These are phyloP conservation scores for Pythium brassicae DNA, from an alignment of 352 stramenopile genomes.

Conservation along the genomic window DNA sequence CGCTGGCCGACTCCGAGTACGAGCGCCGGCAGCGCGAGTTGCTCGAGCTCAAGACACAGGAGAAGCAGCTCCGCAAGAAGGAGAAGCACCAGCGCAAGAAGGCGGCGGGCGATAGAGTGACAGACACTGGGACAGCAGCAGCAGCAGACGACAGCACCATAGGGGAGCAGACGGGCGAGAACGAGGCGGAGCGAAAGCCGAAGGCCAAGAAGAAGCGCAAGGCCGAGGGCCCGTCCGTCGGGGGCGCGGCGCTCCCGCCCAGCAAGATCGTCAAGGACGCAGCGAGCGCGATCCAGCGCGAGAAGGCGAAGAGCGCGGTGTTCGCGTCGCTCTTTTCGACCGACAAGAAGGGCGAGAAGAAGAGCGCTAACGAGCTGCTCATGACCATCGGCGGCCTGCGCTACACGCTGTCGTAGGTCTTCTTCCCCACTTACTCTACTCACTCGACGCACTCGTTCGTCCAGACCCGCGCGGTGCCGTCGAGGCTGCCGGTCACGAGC, in stretches of 20 bases:
- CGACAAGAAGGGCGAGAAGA: constrained; percentile 48
- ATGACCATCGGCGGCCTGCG: constrained; percentile 83
- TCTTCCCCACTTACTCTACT: background rate
- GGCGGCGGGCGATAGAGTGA: background rate
- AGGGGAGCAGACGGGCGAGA: constrained; percentile 1
- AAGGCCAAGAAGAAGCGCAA: constrained; percentile 44
- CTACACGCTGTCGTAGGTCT: constrained; percentile 72
- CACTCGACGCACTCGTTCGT: constrained; percentile 7
- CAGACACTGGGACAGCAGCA: background rate
- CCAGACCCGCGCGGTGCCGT: constrained; percentile 76
- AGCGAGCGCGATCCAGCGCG: constrained; percentile 51
- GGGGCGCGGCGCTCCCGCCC: constrained; percentile 12
- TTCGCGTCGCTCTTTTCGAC: constrained; percentile 81
- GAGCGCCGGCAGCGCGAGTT: constrained; percentile 35
- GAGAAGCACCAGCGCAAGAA: constrained; percentile 35
- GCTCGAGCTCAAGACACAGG: constrained; percentile 38
- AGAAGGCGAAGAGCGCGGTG: constrained; percentile 72
- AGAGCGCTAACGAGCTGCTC: constrained; percentile 75
- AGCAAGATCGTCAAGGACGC: constrained; percentile 58
- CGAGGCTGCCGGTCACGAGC: constrained; percentile 56
- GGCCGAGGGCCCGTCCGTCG: constrained; percentile 10
- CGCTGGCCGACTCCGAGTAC: constrained; percentile 59
- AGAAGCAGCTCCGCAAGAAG: constrained; percentile 52
- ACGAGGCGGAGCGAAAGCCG: background rate
- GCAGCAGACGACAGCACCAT: constrained; percentile 13